Percentiles rank a stretch among this genome's conserved stretches.
phyloP scores from a whole-genome alignment of 108 stramenopile genomes.

The Aurantiochytrium sp. region DNA sequence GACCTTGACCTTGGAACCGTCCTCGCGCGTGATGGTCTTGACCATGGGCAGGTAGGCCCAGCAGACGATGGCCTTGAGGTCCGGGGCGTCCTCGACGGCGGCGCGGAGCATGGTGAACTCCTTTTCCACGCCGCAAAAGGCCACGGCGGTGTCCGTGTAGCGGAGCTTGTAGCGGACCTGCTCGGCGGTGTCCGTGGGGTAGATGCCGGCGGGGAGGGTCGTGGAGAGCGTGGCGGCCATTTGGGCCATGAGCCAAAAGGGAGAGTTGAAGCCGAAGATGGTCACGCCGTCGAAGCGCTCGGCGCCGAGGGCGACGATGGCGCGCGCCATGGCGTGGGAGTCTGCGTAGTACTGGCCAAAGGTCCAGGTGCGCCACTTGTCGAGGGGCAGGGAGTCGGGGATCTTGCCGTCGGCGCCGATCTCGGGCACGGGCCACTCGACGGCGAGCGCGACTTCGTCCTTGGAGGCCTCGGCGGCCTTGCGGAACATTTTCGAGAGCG shows the following conservation, averaged over 20 bases:
- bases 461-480: neutral
- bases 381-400: neutral
- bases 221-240: constrained; percentile 59
- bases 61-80: constrained; percentile 58
- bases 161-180: constrained; percentile 59
- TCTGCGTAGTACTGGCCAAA: constrained; percentile 44
- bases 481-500: neutral
- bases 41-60: constrained; percentile 32
- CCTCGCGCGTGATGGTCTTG: constrained; percentile 17
- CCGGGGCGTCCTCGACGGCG: constrained; percentile 25
- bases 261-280: constrained; percentile 65
- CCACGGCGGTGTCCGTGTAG: constrained; percentile 59
- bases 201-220: constrained; percentile 58
- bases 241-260: constrained; percentile 50
- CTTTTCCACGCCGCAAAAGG: constrained; percentile 44
- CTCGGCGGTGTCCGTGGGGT: constrained; percentile 59
- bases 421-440: neutral
- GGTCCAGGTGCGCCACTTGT: constrained; percentile 34
- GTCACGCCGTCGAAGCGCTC: constrained; percentile 49
- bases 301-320: constrained; percentile 53
- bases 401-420: neutral
- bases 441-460: neutral
- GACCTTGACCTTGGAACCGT: constrained; percentile 17
- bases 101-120: constrained; percentile 56
- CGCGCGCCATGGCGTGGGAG: constrained; percentile 46